These are phyloP conservation scores for Ambrosia trifida DNA, from an alignment of 129 eudicot genomes.

Conservation along the genomic window DNA sequence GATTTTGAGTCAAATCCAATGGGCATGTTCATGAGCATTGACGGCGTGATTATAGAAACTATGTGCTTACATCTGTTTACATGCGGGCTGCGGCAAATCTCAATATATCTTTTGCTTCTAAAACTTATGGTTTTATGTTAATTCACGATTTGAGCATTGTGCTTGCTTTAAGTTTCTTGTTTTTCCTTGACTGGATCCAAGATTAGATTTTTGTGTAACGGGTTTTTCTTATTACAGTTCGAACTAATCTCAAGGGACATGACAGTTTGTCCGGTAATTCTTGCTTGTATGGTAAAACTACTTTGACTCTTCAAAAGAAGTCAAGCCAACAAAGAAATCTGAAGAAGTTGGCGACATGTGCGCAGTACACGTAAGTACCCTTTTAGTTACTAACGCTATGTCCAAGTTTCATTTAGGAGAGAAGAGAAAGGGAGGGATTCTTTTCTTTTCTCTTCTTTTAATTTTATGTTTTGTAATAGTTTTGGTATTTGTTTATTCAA, in stretches of 20 bases:
- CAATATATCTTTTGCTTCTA: neutral
- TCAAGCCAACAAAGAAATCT: constrained; percentile 35
- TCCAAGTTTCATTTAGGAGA: no score
- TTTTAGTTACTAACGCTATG: neutral
- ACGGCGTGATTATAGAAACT: neutral
- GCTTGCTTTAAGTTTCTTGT: neutral
- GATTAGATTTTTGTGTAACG: constrained; percentile 13
- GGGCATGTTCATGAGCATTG: neutral
- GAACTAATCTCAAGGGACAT: constrained; percentile 42
- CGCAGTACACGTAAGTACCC: constrained; percentile 53
- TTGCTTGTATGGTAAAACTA: constrained; percentile 37
- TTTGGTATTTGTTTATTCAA: neutral
- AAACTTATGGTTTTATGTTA: neutral
- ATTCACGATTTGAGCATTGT: neutral
- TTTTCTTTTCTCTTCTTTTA: no score
- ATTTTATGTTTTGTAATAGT: constrained; percentile 11
- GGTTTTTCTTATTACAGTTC: constrained; percentile 44
- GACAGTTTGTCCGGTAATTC: constrained; percentile 45
- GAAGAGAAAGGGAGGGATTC: no score
- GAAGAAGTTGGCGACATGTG: constrained; percentile 55
- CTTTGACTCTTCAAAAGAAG: constrained; percentile 40
- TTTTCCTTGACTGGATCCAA: neutral
- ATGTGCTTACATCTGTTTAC: neutral
- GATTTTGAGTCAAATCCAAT: neutral
- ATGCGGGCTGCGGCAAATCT: no score